Evolutionary conservation across 768 basidiomycete genomes (phyloP), one percentile per base, ranked within the genome.

Genomic region (Psilocybe cyanescens): DNA sequence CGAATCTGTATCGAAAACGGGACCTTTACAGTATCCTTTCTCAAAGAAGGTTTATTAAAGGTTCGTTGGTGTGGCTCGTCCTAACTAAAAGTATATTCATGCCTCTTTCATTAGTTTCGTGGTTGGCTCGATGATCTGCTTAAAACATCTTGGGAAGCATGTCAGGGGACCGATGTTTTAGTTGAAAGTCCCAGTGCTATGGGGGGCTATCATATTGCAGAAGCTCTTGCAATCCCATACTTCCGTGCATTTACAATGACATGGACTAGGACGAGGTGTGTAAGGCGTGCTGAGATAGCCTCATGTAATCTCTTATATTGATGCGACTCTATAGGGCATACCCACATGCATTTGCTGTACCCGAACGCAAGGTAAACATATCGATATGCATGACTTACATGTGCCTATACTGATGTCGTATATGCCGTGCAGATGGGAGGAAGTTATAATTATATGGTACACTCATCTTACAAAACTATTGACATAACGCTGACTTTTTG

Each of bases 1-100:
- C 86, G 93, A 55, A 94, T 99, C 65, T 99, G 96, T 73, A 90
- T 99, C 35, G 97, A 98, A 75, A 98, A 99, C 75, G 97, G 97
- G 63, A 97, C 90, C 59, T 99, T 98, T 71, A 97, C 97, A 0
- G 90, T 99, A 39, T 87, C 95, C 0, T 99, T 99, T 76, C 77
- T 98, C 73, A 95, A 90, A 73, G 97, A 99, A 71, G 90, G 88
- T 9, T 72, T 99, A 39, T 80, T 86, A 63, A 97, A 95, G 86
- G 95, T 93, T 60, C 52, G 59, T n/a, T 29, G 33, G 24, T 24
- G 24, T 24, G 24, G 24, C 24, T 24, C 24, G 24, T 24, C 24
- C 24, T 24, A 24, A 24, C 24, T 24, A 24, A 24, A 24, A 24
- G 24, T 24, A 24, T 24, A 24, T 24, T 24, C 24, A 24, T 24